Percentiles rank a stretch among this genome's conserved stretches.
Evolutionary conservation across 179 eudicot species (phyloP).

Genomic region (Amaranthus tricolor): DNA sequence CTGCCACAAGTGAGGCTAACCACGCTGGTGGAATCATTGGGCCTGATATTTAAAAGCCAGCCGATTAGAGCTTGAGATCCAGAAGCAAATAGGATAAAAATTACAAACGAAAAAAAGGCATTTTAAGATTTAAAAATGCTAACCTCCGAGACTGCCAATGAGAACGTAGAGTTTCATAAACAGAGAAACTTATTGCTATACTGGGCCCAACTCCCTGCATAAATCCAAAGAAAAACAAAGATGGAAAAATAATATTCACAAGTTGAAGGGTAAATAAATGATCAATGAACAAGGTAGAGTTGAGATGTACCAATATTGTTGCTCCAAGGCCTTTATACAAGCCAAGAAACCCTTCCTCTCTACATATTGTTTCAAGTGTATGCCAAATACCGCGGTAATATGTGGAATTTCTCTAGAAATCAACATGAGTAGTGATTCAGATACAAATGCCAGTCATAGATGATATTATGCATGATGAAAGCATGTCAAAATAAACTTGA

Average conservation of each 20-base stretch:
- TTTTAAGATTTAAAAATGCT: background rate
- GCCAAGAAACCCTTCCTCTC: conserved; percentile 74
- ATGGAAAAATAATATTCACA: background rate
- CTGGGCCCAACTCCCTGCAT: conserved; percentile 74
- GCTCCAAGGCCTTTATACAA: conserved; percentile 86
- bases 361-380: conserved; percentile 66
- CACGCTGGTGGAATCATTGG: conserved; percentile 54
- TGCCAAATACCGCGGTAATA: conserved; percentile 81
- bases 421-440: conserved; percentile 3
- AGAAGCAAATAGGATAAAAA: background rate
- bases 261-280: background rate
- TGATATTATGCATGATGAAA: too few species aligned
- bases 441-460: background rate
- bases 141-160: conserved; percentile 70
- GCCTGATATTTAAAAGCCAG: conserved; percentile 40
- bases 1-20: conserved; percentile 85
- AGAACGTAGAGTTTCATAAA: conserved; percentile 54
- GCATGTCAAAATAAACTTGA: too few species aligned
- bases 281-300: background rate
- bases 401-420: conserved; percentile 54
- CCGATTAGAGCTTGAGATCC: background rate
- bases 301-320: conserved; percentile 56
- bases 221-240: conserved; percentile 2
- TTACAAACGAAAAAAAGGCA: background rate
- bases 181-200: conserved; percentile 64